Base-by-base conservation (phyloP, 768 basidiomycete species). In the Collybiopsis confluens region DNA sequence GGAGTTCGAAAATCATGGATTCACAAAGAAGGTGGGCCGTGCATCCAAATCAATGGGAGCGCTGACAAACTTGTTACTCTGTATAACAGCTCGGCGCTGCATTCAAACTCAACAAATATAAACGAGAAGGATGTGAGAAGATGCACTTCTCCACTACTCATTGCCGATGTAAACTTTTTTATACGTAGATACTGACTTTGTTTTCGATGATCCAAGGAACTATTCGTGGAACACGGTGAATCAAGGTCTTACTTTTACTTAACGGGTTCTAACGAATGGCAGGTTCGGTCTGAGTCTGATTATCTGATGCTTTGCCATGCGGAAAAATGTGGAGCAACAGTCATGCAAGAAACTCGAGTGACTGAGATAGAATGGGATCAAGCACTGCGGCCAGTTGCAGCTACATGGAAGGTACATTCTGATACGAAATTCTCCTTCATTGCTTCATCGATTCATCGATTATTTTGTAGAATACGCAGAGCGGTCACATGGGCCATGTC, bases 171-270 rank as follows among this genome's bases (percentile, higher is more conserved):
- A n/a, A 40, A 40, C n/a, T 20, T 4, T 16, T 40, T 18, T 52
- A n/a, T n/a, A n/a, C n/a, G n/a, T n/a, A 84, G 81, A 82, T 62
- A 78, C 83, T 3, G 79, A 85, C 60, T 85, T 86, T 58, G 66
- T 80, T 55, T 71, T 74, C 10, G 61, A 76, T 3, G 78, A 79
- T 49, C 72, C 72, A 6, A 59, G 64, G 1, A 82, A 82, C 54
- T 67, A 65, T 43, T 68, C 84, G 0, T 86, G 83, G 83, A 85
- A 86, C 61, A 81, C 85, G 55, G 81, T 80, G 54, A 52, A 20
- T 36, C 10, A n/a, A 1, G 10, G 36, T 35, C 4, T 5, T 20
- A 18, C 44, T 38, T 13, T 26, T 15, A n/a, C n/a, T n/a, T 36
- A 21, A 16, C 7, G 11, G 45, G 36, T 24, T 7, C 21, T 58